These are phyloP conservation scores for Ogataea neopini DNA, from an alignment of 805 yeast species.

Conservation along the genomic window DNA sequence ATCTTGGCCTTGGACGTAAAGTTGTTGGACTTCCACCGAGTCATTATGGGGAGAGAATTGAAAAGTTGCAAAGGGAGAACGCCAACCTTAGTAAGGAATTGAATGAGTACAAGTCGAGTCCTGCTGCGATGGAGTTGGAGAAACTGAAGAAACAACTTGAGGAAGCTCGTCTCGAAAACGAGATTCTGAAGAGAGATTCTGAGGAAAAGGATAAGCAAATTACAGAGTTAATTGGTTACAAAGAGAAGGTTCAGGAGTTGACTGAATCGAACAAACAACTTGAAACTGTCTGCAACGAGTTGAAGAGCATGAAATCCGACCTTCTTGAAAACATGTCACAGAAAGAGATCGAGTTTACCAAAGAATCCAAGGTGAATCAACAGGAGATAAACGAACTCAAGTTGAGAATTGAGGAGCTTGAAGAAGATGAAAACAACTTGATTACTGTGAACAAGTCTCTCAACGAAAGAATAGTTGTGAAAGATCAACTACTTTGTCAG, in stretches of 20 bases:
- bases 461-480: constrained; percentile 23
- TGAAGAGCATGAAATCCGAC: constrained; percentile 55
- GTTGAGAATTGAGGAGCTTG: constrained; percentile 48
- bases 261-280: constrained; percentile 15
- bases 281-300: constrained; percentile 22
- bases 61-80: constrained; percentile 28
- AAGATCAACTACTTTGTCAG: constrained; percentile 26
- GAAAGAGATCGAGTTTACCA: constrained; percentile 57
- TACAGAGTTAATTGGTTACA: constrained; percentile 8
- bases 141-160: constrained; percentile 18
- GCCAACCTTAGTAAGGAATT: constrained; percentile 18
- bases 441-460: constrained; percentile 45
- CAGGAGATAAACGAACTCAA: constrained; percentile 51
- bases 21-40: constrained; percentile 31
- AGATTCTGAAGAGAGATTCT: constrained; percentile 16
- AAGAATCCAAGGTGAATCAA: constrained; percentile 51
- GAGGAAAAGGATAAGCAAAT: constrained; percentile 20
- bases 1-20: constrained; percentile 24
- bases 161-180: constrained; percentile 19
- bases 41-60: constrained; percentile 28
- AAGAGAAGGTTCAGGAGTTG: constrained; percentile 12
- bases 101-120: constrained; percentile 15
- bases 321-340: constrained; percentile 67
- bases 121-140: constrained; percentile 16
- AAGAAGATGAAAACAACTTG: constrained; percentile 45